Evolutionary conservation across 805 yeast species (phyloP), one percentile per base, ranked within the genome.

Genomic region (Brettanomyces nanus): DNA sequence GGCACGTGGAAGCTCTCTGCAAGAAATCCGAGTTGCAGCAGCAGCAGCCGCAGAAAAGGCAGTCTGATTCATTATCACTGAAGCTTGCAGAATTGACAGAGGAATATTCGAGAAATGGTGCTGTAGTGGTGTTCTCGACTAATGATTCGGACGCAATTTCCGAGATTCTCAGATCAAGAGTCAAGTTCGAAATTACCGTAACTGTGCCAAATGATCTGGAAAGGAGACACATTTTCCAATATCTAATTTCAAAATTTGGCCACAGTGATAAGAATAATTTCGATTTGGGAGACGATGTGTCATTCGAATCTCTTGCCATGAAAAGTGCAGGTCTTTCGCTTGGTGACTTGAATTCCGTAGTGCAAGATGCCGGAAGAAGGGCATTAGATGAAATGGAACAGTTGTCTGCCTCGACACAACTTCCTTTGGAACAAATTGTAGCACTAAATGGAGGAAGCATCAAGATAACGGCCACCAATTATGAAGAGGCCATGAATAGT

Each of bases 261-360:
- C 6, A 2, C 5, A 27, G 11, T 14, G 31, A 9, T 19, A 6
- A 28, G n/a, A 9, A 20, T 18, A 28, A 22, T 11, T 67, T 52
- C 42, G 40, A 44, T 1, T 45, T 63, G 5, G 56, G 73, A 14
- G 60, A 63, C 11, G 80, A 81, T 47, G 73, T 87, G 4, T 69
- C 77, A 2, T 48, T 72, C 5, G 60, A 67, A 1, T 60, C 74
- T 0, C 62, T 92, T 22, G 82, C 97, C 0, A 61, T 83, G 35
- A 95, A 87, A 50, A 83, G 95, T 42, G 97, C 97, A 2, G 97
- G 97, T 17, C 66, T 90, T 38, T 83, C 92, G 0, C 95, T 97
- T 1, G 66, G 82, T 17, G 97, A 92, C 56, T 64, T 90, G 33
- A 62, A 62, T 3, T 75, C 90, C 0, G 85, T 87, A 41, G 74